These are phyloP conservation scores for Phytopythium sindhum DNA, from an alignment of 352 stramenopile species.

Conservation along the genomic window DNA sequence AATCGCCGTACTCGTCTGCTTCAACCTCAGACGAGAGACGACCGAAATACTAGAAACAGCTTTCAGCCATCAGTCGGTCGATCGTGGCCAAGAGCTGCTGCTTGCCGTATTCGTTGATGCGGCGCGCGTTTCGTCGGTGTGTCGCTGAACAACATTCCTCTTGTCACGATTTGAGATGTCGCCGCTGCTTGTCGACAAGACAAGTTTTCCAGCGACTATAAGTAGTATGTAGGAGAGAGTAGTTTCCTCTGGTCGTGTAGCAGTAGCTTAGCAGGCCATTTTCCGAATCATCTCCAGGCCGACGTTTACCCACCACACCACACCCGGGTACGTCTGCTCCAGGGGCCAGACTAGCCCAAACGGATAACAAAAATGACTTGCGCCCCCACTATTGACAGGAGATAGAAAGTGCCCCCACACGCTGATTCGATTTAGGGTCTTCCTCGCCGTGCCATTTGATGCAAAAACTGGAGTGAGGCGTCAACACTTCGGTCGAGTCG, in stretches of 20 bases:
- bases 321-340: no score
- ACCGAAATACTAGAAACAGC: background rate
- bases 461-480: background rate
- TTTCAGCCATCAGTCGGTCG: slow-evolving; percentile 2
- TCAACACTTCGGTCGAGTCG: background rate
- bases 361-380: no score
- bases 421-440: background rate
- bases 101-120: background rate
- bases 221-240: no score
- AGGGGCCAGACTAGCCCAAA: no score
- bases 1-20: background rate
- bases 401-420: background rate
- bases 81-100: background rate
- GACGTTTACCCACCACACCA: no score
- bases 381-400: background rate
- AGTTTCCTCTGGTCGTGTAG: no score
- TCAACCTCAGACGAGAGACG: background rate
- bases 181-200: background rate
- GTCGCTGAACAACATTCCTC: background rate
- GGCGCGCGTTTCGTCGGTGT: background rate
- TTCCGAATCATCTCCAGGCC: no score
- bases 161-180: background rate
- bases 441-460: background rate
- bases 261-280: no score
- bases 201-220: no score